Evolutionary conservation across 257 asterid genomes (phyloP).

Genomic region (Jacaranda copaia): DNA sequence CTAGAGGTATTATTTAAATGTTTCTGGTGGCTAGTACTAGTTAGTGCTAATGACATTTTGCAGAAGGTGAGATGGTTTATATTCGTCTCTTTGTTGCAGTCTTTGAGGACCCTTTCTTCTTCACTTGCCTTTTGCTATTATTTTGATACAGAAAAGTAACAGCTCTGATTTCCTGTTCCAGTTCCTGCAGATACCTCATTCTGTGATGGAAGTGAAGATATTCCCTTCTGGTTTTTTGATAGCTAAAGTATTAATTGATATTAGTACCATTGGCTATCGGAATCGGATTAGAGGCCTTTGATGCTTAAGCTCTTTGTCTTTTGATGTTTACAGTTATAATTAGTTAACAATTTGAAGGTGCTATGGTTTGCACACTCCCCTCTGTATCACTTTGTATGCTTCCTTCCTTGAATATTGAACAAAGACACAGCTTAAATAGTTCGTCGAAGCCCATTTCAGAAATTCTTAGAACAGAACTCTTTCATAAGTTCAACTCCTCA

Average conservation of each 20-base stretch:
- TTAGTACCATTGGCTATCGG: too few species aligned
- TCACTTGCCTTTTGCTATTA: background rate
- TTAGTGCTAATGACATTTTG: background rate
- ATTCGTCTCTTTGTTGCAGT: conserved; percentile 10
- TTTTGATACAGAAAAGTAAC: background rate
- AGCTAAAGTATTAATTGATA: too few species aligned
- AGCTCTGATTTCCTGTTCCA: background rate
- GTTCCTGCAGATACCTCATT: background rate
- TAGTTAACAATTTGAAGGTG: conserved; percentile 6
- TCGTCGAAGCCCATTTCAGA: conserved; percentile 32
- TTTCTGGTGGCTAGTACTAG: background rate
- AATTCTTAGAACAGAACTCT: conserved; percentile 29
- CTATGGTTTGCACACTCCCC: conserved; percentile 33
- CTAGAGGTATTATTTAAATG: background rate
- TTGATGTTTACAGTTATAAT: conserved; percentile 14
- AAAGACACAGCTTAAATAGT: conserved; percentile 11
- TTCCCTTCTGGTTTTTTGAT: background rate
- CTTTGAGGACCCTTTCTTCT: background rate
- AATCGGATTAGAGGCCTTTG: background rate
- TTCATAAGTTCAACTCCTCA: conserved; percentile 47
- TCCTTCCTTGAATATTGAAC: conserved; percentile 25
- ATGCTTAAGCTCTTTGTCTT: background rate
- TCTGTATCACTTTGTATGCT: conserved; percentile 26
- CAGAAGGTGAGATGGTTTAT: background rate
- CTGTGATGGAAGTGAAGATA: background rate